Evolutionary conservation across 2,329 filamentous ascomycete genomes (phyloP).

Genomic region (Alternaria infectoria): DNA sequence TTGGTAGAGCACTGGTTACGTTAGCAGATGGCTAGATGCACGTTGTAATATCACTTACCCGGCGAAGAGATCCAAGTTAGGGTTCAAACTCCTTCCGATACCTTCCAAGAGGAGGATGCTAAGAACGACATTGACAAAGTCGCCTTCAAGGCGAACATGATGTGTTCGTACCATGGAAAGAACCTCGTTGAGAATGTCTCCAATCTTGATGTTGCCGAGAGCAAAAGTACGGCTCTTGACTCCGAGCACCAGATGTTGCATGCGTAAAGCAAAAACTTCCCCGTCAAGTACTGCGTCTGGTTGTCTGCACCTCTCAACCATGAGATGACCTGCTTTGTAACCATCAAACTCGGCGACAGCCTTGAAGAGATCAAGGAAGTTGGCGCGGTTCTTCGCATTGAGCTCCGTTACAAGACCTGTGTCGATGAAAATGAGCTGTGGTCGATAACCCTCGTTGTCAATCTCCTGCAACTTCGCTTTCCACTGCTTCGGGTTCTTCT

Average conservation of each 20-base stretch:
- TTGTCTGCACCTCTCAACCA: conserved; percentile 94
- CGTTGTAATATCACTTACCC: conserved; percentile 55
- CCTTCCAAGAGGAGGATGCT: conserved; percentile 93
- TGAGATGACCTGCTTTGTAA: conserved; percentile 90
- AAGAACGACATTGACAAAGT: conserved; percentile 98
- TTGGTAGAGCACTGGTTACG: conserved; percentile 75
- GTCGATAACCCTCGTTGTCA: conserved; percentile 85
- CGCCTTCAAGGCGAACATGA: conserved; percentile 92
- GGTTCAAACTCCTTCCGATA: conserved; percentile 86
- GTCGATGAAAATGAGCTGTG: conserved; percentile 96
- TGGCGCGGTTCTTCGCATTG: conserved; percentile 81
- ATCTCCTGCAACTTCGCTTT: conserved; percentile 74
- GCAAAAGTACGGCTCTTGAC: conserved; percentile 93
- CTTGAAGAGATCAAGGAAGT: conserved; percentile 95
- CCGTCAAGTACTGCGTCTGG: conserved; percentile 87
- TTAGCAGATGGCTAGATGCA: conserved; percentile 12
- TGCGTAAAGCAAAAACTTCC: conserved; percentile 91
- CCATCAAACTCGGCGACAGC: conserved; percentile 96
- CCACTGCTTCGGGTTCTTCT: conserved; percentile 74
- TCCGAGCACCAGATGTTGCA: conserved; percentile 92
- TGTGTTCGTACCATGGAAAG: conserved; percentile 89
- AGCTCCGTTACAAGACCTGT: conserved; percentile 94
- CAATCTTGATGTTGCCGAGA: conserved; percentile 92
- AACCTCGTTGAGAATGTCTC: conserved; percentile 90
- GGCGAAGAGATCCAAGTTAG: conserved; percentile 83